These are phyloP conservation scores for Aspergillus cejpii DNA, from an alignment of 2,329 filamentous ascomycete genomes.

Conservation along the genomic window DNA sequence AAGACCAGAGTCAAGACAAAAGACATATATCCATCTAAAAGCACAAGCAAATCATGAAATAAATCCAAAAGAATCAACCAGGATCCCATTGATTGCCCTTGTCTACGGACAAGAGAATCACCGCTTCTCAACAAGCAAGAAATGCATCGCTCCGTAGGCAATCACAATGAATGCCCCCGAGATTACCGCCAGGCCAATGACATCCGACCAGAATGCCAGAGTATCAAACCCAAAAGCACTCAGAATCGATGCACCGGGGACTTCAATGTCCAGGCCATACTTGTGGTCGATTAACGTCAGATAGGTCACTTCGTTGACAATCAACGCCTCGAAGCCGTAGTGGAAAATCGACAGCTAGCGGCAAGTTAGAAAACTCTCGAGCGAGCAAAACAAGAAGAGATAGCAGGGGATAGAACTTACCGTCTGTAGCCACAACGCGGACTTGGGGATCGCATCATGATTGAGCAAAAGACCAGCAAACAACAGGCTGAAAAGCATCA, in stretches of 20 bases:
- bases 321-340: slow-evolving; percentile 90
- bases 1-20: background rate
- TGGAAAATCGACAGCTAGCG: slow-evolving; percentile 85
- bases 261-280: slow-evolving; percentile 92
- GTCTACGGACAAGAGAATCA: background rate
- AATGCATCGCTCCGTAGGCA: slow-evolving; percentile 87
- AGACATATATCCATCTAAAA: background rate
- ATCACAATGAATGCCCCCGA: slow-evolving; percentile 76
- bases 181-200: slow-evolving; percentile 73
- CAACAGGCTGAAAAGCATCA: slow-evolving; percentile 94
- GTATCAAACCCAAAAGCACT: slow-evolving; percentile 94
- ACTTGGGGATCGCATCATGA: slow-evolving; percentile 80
- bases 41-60: slow-evolving; percentile 1
- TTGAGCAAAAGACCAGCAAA: slow-evolving; percentile 94
- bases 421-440: slow-evolving; percentile 82
- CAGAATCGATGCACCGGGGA: slow-evolving; percentile 87
- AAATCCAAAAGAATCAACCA: slow-evolving; percentile 2
- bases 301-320: slow-evolving; percentile 93
- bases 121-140: slow-evolving; percentile 83
- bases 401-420: slow-evolving; percentile 41
- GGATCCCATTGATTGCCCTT: too few species aligned
- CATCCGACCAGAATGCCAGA: slow-evolving; percentile 74
- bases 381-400: background rate
- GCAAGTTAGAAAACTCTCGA: slow-evolving; percentile 22
- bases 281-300: slow-evolving; percentile 87